Evolutionary conservation across 2,329 filamentous ascomycete genomes (phyloP), one percentile per base, ranked within the genome.

Genomic region (Acephala macrosclerotiorum): DNA sequence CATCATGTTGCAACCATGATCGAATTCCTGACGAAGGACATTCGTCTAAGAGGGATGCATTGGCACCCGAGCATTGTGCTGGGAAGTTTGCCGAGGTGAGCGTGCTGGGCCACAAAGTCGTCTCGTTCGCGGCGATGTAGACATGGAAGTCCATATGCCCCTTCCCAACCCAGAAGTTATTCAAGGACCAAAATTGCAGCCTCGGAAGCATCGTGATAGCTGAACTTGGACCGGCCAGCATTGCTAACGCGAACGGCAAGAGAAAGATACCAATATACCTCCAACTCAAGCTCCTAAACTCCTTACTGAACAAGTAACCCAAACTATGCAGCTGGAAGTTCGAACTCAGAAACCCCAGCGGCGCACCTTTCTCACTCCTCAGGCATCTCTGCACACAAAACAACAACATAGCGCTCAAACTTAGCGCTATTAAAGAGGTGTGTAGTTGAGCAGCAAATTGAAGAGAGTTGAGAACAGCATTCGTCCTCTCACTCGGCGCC

Each of bases 361-460:
- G 64, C 11, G 62, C 22, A 11, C 64, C 64, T 11, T 45, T 38
- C 36, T 55, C 22, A 20, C 55, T 57, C 7, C 40, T 35, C 2
- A 66, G 33, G 16, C 55, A 40, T 33, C 11, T 22, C 18, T 63
- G 59, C 20, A 63, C 51, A 40, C 53, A 58, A 56, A 62, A 55
- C 9, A 66, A n/a, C 18, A 63, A 20, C 22, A 66, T 66, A 12
- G 60, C 60, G 20, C 59, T 59, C 9, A 66, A 33, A 7, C 53
- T 59, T 11, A 42, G 18, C 9, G 58, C 60, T 3, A 66, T 62
- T 12, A 66, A 55, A 60, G 35, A 55, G 16, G 49, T 56, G 26
- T 66, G 64, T n/a, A 62, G 3, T n/a, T 62, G 53, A 14, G 64
- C 64, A 14, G 59, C 64, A 25, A 66, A 66, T 60, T 66, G 64